Evolutionary conservation across 345 rosid genomes (phyloP), one percentile per base, ranked within the genome.

Genomic region (Chamaenerion angustifolium): DNA sequence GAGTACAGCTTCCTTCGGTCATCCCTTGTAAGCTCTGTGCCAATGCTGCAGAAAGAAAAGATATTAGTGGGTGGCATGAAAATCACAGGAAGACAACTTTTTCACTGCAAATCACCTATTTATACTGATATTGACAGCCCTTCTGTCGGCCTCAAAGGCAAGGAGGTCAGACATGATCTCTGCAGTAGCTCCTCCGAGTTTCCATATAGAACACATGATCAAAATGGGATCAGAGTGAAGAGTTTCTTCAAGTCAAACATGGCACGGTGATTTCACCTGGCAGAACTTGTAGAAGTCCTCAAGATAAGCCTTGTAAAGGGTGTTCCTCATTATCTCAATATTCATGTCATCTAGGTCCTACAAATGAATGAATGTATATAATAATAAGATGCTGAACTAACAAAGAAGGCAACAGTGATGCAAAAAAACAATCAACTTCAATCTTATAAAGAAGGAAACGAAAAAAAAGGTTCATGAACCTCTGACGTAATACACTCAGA

Each of bases 331-430:
- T 50, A 87, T 87, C 71, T 87, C 96, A 43, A 87, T 87, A 69
- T 87, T 87, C 96, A 87, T 87, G 72, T 87, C 99, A 82, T 92
- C 99, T 60, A 92, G 68, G 66, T 92, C 96, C 98, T 92, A 62
- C 11, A 55, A 12, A 3, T 0, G 2, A 45, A 15, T 16, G 37
- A 25, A 46, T 50, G 27, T 40, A 45, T 27, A 43, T 27, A 45
- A 44, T 27, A 45, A 44, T 15, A 40, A 18, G 8, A 18, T 40
- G 12, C 13, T 40, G 41, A 10, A 47, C 10, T 9, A 15, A 13
- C 10, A 27, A 10, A 18, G 15, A 12, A 11, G 19, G 10, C 5
- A 14, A 10, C 17, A 23, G 8, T 49, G 16, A 45, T 49, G 15
- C 16, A 11, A 25, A 2, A 49, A 7, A 0, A 6, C 10, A 12